Evolutionary conservation across 1,139 yeast species (phyloP).

Genomic region (Scheffersomyces lignicola): DNA sequence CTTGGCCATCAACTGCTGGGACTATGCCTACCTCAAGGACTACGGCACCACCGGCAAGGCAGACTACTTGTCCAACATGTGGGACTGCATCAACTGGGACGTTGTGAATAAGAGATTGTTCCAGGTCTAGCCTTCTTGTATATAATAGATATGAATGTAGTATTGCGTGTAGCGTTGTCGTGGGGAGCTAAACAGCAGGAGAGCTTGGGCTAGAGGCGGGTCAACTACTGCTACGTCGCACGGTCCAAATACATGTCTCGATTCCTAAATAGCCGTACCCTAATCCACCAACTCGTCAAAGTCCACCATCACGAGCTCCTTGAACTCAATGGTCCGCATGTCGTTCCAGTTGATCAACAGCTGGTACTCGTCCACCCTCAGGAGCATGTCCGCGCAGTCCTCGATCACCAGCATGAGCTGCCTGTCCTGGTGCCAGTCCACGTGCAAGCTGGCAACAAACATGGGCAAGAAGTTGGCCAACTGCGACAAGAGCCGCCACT

Average conservation of each 20-base stretch:
- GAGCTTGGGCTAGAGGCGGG: too few relatives aligned
- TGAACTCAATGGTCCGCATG: constrained; percentile 9
- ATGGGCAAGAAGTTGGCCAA: constrained; percentile 32
- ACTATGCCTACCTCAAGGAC: constrained; percentile 77
- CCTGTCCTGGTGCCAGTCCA: constrained; percentile 37
- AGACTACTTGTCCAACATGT: constrained; percentile 70
- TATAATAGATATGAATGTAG: constrained; percentile 5
- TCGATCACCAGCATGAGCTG: constrained; percentile 24
- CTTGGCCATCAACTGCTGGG: constrained; percentile 84
- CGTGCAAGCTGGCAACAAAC: constrained; percentile 32
- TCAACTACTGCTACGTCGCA: too few relatives aligned
- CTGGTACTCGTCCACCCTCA: constrained; percentile 21
- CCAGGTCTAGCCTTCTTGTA: constrained; percentile 29
- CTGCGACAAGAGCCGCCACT: constrained; percentile 26
- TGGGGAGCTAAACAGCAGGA: too few relatives aligned
- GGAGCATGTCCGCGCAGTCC: constrained; percentile 26
- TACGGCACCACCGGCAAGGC: constrained; percentile 79
- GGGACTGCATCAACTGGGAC: constrained; percentile 86
- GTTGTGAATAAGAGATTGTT: constrained; percentile 67
- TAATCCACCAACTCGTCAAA: constrained; percentile 1
- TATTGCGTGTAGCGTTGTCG: too few relatives aligned
- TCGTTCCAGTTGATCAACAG: constrained; percentile 18
- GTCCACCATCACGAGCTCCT: constrained; percentile 12
- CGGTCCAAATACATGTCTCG: too few relatives aligned
- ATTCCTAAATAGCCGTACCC: too few relatives aligned